Evolutionary conservation across 768 basidiomycete species (phyloP), one percentile per base, ranked within the genome.

Genomic region (Pulveroboletus ravenelii): DNA sequence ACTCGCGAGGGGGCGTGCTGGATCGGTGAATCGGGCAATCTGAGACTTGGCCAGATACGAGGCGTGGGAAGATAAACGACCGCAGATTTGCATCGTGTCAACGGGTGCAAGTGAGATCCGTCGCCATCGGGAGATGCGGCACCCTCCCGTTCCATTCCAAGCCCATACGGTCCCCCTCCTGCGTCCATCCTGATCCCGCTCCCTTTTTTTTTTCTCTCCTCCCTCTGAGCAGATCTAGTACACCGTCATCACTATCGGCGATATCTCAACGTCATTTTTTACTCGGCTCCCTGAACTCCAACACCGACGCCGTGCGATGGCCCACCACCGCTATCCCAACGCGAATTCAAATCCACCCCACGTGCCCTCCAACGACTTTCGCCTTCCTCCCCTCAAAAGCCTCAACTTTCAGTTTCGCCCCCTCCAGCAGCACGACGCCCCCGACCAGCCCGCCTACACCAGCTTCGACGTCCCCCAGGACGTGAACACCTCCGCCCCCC

Each of bases 361-460:
- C 55, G 66, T 71, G 47, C 68, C 68, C 23, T 44, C 75, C 61
- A 74, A 68, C 51, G 71, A 75, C 50, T 67, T 81, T 58, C 82
- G 83, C 35, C 76, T 87, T 5, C 86, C 86, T 0, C 85, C 85
- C 17, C 76, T 88, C 64, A 87, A 80, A 70, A 84, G 85, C 62
- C 75, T 89, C 63, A 83, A 85, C 64, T 86, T 88, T 55, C 63
- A 64, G 48, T 79, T 77, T 47, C 63, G 59, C 45, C 55, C 72
- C 20, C 66, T 69, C 30, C 55, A 69, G 48, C 63, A 59, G 13
- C 57, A 65, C 45, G 53, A 47, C 44, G 29, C 54, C 0, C 13
- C 56, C 18, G 64, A 61, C 50, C 54, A 55, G 45, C 32, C 55
- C 0, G 23, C 48, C 15, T 60, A 61, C 3, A 0, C 48, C 1